phyloP scores from a whole-genome alignment of 129 eudicot genomes.

The Flaveria linearis region DNA sequence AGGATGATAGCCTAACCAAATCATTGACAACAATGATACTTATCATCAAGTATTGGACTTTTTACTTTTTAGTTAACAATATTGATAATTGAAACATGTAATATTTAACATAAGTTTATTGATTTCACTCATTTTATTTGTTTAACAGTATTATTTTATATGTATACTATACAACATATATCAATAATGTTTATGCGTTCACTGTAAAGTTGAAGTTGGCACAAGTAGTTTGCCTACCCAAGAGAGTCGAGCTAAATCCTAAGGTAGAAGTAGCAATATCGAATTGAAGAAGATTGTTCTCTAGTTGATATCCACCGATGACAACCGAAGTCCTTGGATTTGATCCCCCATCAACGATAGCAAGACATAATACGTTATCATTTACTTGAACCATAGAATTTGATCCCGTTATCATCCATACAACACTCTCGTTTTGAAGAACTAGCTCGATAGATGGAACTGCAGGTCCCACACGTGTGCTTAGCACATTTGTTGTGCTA shows the following conservation, averaged over 20 bases:
- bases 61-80: not conserved
- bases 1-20: not conserved
- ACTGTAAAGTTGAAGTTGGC: conserved; percentile 64
- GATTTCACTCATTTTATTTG: not conserved
- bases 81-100: not conserved
- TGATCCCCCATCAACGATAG: conserved; percentile 48
- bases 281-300: conserved; percentile 65
- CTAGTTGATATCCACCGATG: conserved; percentile 66
- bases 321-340: conserved; percentile 58
- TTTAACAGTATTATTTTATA: not conserved
- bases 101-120: not conserved
- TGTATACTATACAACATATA: not conserved
- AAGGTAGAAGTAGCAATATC: conserved; percentile 60
- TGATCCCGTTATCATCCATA: conserved; percentile 54
- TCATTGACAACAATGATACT: no score
- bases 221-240: conserved; percentile 51
- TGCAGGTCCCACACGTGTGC: conserved; percentile 48
- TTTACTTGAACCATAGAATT: conserved; percentile 65
- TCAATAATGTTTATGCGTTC: conserved; percentile 1
- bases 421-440: conserved; percentile 35
- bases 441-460: conserved; percentile 60
- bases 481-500: conserved; percentile 27
- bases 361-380: conserved; percentile 52
- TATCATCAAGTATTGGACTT: no score
- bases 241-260: conserved; percentile 57